Evolutionary conservation across 768 basidiomycete species (phyloP).

Genomic region (Sutorius australiensis): DNA sequence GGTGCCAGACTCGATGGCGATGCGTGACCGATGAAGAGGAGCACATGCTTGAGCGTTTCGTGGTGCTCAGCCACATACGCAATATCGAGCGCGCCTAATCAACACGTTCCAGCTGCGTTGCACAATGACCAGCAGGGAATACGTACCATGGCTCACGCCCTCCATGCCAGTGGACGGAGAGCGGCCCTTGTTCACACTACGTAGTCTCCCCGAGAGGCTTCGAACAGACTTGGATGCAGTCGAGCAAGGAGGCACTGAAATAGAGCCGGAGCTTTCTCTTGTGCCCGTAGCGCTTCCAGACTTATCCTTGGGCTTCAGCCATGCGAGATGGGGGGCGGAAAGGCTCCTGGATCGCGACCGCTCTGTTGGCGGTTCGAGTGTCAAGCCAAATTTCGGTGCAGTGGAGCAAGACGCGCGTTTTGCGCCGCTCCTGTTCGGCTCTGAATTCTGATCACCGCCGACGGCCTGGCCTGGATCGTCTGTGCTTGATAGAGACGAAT

Average conservation of each 20-base stretch:
- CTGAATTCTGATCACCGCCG: not conserved
- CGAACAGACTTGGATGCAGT: constrained; percentile 12
- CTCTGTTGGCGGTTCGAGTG: constrained; percentile 17
- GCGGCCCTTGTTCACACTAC: constrained; percentile 20
- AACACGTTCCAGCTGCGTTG: not conserved
- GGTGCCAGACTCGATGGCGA: constrained; percentile 26
- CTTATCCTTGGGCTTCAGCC: constrained; percentile 42
- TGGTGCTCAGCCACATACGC: constrained; percentile 74
- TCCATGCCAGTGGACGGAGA: constrained; percentile 13
- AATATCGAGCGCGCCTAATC: constrained; percentile 36
- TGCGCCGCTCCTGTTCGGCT: constrained; percentile 1
- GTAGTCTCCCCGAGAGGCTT: constrained; percentile 21
- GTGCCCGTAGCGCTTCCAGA: constrained; percentile 1
- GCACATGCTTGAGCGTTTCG: constrained; percentile 75
- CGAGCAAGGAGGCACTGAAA: constrained; percentile 14
- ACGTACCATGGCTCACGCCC: constrained; percentile 17
- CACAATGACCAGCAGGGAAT: not conserved
- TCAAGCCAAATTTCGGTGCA: constrained; percentile 1
- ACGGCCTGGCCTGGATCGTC: not conserved
- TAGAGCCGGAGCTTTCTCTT: constrained; percentile 10
- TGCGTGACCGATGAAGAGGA: constrained; percentile 59
- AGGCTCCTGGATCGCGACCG: constrained; percentile 45
- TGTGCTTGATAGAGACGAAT: constrained; percentile 24
- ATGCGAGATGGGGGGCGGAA: constrained; percentile 59
- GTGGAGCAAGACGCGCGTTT: constrained; percentile 24